Conservation (phyloP, 129 eudicot genomes). For the Tagetes patula region DNA sequence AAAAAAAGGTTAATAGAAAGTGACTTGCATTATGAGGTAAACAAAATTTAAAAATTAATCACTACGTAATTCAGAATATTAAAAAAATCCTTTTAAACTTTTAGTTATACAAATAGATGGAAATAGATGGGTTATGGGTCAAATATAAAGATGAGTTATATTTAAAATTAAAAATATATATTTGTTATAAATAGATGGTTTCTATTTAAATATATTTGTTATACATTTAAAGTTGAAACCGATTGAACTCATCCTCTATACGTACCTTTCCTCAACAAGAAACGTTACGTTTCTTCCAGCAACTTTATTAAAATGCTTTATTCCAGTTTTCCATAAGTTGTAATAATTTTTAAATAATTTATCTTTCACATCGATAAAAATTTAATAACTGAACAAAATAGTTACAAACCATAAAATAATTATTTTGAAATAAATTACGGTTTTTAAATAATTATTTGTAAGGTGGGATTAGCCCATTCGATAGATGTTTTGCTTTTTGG, state of each 20-base stretch:
- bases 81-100: background rate
- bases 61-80: background rate
- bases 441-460: no score
- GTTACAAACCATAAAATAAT: no score
- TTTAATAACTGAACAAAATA: no score
- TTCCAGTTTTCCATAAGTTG: no score
- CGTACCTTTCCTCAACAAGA: background rate
- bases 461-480: no score
- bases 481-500: background rate
- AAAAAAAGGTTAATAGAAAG: background rate
- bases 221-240: background rate
- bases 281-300: conserved; percentile 29
- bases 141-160: no score
- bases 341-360: background rate
- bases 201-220: background rate
- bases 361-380: background rate
- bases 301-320: background rate
- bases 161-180: background rate
- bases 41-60: background rate
- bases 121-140: no score
- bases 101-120: background rate
- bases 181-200: background rate
- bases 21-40: background rate
- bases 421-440: no score
- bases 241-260: conserved; percentile 2